Evolutionary conservation across 768 basidiomycete species (phyloP).

Genomic region (Boletus huronensis): DNA sequence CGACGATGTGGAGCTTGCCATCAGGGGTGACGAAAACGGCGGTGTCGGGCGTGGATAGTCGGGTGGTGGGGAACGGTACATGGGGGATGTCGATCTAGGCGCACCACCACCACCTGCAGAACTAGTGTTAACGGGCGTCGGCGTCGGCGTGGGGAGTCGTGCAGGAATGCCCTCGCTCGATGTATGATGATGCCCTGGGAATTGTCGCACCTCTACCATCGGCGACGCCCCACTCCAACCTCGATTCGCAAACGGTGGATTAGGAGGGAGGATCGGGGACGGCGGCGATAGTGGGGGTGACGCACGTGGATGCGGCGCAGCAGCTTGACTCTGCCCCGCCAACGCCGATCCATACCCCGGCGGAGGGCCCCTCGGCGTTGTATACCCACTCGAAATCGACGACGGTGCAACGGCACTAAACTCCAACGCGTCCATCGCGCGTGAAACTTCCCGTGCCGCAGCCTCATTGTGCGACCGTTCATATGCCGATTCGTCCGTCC

Average conservation of each 20-base stretch:
- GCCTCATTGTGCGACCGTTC: conserved; percentile 60
- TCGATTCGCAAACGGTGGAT: conserved; percentile 39
- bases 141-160: conserved; percentile 8
- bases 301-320: neutral
- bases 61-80: conserved; percentile 36
- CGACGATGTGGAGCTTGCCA: conserved; percentile 34
- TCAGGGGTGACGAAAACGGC: conserved; percentile 29
- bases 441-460: conserved; percentile 63
- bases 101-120: neutral
- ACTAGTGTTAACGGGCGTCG: neutral
- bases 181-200: neutral
- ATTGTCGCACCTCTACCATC: conserved; percentile 5
- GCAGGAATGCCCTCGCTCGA: conserved; percentile 5
- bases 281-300: conserved; percentile 14
- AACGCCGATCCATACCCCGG: conserved; percentile 4
- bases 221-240: conserved; percentile 9
- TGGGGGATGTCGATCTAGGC: conserved; percentile 1
- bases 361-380: conserved; percentile 15
- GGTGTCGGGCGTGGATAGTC: conserved; percentile 42
- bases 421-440: conserved; percentile 58
- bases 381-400: conserved; percentile 9
- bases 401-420: conserved; percentile 31
- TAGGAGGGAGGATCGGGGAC: conserved; percentile 34
- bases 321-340: conserved; percentile 1
- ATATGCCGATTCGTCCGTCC: conserved; percentile 35